Percentiles rank a stretch among this genome's conserved stretches.
Evolutionary conservation across 1,139 yeast species (phyloP).

Genomic region (Blastobotrys aristatus): DNA sequence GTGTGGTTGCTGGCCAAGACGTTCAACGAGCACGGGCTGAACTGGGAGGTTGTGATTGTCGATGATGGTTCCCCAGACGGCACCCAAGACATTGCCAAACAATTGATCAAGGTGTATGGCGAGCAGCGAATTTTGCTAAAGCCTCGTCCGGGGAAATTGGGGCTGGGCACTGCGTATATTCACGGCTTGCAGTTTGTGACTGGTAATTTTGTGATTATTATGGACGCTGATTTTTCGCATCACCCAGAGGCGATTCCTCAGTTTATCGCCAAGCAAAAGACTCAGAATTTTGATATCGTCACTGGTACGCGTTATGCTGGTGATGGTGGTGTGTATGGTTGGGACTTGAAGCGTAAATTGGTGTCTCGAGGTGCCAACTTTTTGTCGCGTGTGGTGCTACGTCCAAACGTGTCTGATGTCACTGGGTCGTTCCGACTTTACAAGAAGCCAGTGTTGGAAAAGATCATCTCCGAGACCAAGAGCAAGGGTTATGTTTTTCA

Average conservation of each 20-base stretch:
- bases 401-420: slow-evolving; percentile 71
- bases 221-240: slow-evolving; percentile 86
- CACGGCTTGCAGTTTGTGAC: slow-evolving; percentile 70
- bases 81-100: slow-evolving; percentile 67
- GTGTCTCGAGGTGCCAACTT: slow-evolving; percentile 81
- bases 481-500: slow-evolving; percentile 83
- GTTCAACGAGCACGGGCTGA: slow-evolving; percentile 53
- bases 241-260: slow-evolving; percentile 73
- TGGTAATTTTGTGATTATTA: slow-evolving; percentile 72
- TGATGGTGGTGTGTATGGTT: slow-evolving; percentile 78
- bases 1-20: slow-evolving; percentile 67
- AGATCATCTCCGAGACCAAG: slow-evolving; percentile 63
- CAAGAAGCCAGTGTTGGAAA: slow-evolving; percentile 62
- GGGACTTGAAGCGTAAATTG: slow-evolving; percentile 79
- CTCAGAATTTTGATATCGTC: slow-evolving; percentile 64
- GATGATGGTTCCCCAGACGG: slow-evolving; percentile 85
- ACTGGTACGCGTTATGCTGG: slow-evolving; percentile 86
- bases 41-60: slow-evolving; percentile 77
- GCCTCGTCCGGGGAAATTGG: slow-evolving; percentile 75
- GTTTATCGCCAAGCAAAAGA: slow-evolving; percentile 65
- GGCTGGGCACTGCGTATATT: slow-evolving; percentile 74
- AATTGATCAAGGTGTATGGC: slow-evolving; percentile 61
- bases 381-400: slow-evolving; percentile 63
- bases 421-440: slow-evolving; percentile 78
- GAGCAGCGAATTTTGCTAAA: slow-evolving; percentile 57